phyloP scores from a whole-genome alignment of 257 asterid species.

The Phtheirospermum japonicum region DNA sequence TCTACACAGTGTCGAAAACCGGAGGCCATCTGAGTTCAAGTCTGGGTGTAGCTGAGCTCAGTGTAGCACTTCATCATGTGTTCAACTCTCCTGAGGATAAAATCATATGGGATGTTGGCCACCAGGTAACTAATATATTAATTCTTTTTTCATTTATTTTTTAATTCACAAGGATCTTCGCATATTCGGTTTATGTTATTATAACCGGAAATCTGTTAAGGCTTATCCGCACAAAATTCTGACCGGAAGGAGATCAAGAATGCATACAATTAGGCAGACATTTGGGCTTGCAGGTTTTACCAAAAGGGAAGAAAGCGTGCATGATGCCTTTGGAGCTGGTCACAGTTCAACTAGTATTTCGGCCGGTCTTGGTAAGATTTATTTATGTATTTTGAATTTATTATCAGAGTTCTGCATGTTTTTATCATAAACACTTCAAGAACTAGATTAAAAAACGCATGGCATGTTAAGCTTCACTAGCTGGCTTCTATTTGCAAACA shows the following conservation, averaged over 20 bases:
- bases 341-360: constrained; percentile 59
- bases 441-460: too few species aligned
- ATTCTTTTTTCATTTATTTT: too few species aligned
- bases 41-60: constrained; percentile 48
- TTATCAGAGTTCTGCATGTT: too few species aligned
- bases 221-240: constrained; percentile 50
- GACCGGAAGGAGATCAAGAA: constrained; percentile 52
- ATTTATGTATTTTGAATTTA: too few species aligned
- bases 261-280: constrained; percentile 48
- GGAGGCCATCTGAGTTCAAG: constrained; percentile 56
- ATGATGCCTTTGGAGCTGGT: constrained; percentile 60
- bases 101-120: constrained; percentile 60
- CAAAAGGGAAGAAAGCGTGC: constrained; percentile 50
- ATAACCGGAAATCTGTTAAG: constrained; percentile 18
- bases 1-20: constrained; percentile 41
- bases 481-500: too few species aligned
- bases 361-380: constrained; percentile 45
- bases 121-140: constrained; percentile 34
- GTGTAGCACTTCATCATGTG: constrained; percentile 55
- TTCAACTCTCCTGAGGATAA: constrained; percentile 50
- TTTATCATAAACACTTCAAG: too few species aligned
- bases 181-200: background rate
- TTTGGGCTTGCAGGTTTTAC: constrained; percentile 55
- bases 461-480: too few species aligned
- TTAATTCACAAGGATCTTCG: too few species aligned